Conservation (phyloP, 805 yeast species). For the Cyberlindnera xylosilytica region DNA sequence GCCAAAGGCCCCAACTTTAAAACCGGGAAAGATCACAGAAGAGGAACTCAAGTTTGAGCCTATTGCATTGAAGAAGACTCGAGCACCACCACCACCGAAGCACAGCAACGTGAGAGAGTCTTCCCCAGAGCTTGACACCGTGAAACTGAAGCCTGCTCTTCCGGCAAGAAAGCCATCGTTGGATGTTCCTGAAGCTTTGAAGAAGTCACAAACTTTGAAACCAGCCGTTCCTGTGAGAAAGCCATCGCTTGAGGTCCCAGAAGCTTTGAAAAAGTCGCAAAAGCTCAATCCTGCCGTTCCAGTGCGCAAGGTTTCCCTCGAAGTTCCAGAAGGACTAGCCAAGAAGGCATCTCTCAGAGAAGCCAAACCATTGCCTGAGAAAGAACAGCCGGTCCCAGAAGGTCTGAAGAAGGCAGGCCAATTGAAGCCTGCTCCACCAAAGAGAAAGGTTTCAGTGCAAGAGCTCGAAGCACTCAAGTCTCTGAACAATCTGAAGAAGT, state of each 20-base stretch:
- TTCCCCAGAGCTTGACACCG: not conserved
- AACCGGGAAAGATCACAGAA: not conserved
- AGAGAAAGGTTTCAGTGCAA: conserved; percentile 15
- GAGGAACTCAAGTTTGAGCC: conserved; percentile 9
- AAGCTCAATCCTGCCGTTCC: conserved; percentile 24
- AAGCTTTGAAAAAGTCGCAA: conserved; percentile 18
- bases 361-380: conserved; percentile 9
- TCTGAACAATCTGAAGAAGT: conserved; percentile 17
- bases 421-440: conserved; percentile 19
- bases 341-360: conserved; percentile 6
- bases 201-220: conserved; percentile 15
- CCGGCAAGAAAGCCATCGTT: conserved; percentile 15
- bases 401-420: conserved; percentile 10
- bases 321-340: conserved; percentile 23
- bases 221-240: conserved; percentile 24
- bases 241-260: conserved; percentile 20
- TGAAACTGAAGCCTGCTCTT: conserved; percentile 8
- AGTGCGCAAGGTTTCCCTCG: conserved; percentile 19
- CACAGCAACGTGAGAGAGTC: not conserved
- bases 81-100: conserved; percentile 15
- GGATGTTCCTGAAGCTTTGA: conserved; percentile 22
- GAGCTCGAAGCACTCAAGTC: conserved; percentile 21
- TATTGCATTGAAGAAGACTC: conserved; percentile 19
- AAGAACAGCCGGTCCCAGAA: conserved; percentile 14
- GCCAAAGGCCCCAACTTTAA: conserved; percentile 1